phyloP scores from a whole-genome alignment of 2,329 filamentous ascomycete species.

The Arthroderma uncinatum region DNA sequence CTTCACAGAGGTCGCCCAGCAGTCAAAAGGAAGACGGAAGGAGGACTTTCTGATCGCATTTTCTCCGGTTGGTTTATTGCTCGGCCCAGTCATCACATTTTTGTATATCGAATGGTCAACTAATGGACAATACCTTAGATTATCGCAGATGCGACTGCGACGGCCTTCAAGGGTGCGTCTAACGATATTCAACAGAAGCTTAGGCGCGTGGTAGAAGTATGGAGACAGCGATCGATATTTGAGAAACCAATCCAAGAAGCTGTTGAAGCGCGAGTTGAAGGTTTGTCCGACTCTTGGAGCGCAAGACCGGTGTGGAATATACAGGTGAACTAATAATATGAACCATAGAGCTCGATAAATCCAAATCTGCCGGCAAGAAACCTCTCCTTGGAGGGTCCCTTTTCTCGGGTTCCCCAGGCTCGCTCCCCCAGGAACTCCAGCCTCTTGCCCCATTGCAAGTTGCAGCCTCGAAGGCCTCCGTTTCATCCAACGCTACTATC shows the following conservation, averaged over 20 bases:
- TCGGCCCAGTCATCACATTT: constrained; percentile 16
- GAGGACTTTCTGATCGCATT: constrained; percentile 89
- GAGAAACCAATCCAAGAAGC: constrained; percentile 66
- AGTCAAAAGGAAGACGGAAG: constrained; percentile 85
- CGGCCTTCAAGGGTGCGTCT: constrained; percentile 83
- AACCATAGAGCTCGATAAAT: constrained; percentile 45
- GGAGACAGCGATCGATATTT: constrained; percentile 79
- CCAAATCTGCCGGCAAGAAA: constrained; percentile 42
- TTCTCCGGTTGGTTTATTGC: constrained; percentile 48
- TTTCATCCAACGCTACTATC: constrained; percentile 55
- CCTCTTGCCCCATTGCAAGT: constrained; percentile 65
- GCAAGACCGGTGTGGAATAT: not conserved
- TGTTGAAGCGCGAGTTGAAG: constrained; percentile 67
- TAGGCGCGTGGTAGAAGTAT: constrained; percentile 82
- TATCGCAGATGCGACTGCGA: constrained; percentile 77
- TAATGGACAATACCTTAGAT: constrained; percentile 39
- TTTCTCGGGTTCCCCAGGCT: constrained; percentile 48
- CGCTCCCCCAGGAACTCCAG: constrained; percentile 64
- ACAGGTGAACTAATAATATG: not conserved
- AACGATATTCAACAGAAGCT: constrained; percentile 81
- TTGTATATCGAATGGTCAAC: constrained; percentile 14
- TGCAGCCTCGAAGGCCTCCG: constrained; percentile 59
- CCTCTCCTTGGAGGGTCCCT: constrained; percentile 56
- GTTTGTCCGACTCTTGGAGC: constrained; percentile 37
- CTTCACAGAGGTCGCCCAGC: constrained; percentile 74